Conservation (phyloP, 2,329 filamentous ascomycete genomes). For the Ceratocystis lukuohia region DNA sequence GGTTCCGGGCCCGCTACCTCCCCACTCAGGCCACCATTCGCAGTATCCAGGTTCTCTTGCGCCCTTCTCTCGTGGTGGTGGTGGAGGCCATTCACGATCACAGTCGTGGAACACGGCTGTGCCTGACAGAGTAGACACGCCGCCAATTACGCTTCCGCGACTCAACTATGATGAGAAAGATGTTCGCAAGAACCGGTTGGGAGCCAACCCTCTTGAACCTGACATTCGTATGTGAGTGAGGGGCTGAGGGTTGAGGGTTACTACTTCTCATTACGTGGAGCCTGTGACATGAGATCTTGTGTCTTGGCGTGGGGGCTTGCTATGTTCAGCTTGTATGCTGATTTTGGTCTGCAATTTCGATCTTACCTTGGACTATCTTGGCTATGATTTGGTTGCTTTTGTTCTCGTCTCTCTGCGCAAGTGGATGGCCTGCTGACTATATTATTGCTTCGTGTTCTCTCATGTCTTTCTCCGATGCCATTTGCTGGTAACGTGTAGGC, state of each 20-base stretch:
- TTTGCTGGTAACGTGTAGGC: not conserved
- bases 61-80: conserved; percentile 2
- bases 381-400: not conserved
- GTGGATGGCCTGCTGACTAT: not conserved
- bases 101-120: conserved; percentile 17
- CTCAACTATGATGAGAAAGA: conserved; percentile 12
- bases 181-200: conserved; percentile 1
- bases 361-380: not conserved
- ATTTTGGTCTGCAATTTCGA: not conserved
- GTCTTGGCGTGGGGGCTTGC: not conserved
- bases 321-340: not conserved
- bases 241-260: too few relatives aligned
- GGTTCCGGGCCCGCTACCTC: not conserved
- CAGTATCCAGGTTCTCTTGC: conserved; percentile 5
- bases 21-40: not conserved
- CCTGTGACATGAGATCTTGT: not conserved
- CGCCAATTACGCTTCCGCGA: conserved; percentile 8
- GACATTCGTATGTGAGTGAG: conserved; percentile 14
- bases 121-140: not conserved
- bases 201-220: conserved; percentile 13
- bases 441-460: not conserved
- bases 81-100: conserved; percentile 10
- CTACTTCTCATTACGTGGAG: not conserved
- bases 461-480: not conserved
- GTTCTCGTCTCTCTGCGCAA: not conserved